These are phyloP conservation scores for Voacanga thouarsii DNA, from an alignment of 257 asterid genomes.

Conservation along the genomic window DNA sequence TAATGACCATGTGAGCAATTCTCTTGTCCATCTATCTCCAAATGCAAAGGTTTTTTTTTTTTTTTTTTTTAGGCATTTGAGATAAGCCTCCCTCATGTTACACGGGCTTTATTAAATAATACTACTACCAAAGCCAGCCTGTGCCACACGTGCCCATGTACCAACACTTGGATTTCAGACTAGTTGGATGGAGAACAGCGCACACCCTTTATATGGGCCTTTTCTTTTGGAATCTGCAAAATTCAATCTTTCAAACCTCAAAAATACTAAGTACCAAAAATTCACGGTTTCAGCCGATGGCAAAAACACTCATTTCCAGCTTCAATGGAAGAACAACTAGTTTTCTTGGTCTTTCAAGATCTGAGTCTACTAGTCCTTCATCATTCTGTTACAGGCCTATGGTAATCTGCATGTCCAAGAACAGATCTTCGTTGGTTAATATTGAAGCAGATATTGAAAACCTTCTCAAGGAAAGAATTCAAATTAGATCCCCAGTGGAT, in stretches of 20 bases:
- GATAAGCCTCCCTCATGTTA: no score
- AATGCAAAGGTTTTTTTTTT: no score
- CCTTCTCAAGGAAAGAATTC: slow-evolving; percentile 48
- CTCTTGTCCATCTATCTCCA: no score
- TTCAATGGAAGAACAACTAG: slow-evolving; percentile 14
- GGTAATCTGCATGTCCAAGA: slow-evolving; percentile 17
- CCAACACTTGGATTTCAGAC: background rate
- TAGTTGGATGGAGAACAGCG: no score
- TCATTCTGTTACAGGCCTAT: slow-evolving; percentile 5
- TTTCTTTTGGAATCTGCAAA: background rate
- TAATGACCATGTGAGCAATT: no score
- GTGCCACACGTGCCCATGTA: slow-evolving; percentile 3
- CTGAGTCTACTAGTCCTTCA: slow-evolving; percentile 10
- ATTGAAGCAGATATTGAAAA: slow-evolving; percentile 51
- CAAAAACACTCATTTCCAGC: slow-evolving; percentile 17
- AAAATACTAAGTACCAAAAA: background rate
- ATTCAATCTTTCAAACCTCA: background rate
- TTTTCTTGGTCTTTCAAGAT: slow-evolving; percentile 6
- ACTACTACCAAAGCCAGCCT: no score
- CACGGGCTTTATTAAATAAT: no score
- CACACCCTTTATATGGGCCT: background rate
- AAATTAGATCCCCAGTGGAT: slow-evolving; percentile 44
- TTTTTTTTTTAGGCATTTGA: no score
- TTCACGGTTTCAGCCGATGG: slow-evolving; percentile 10
- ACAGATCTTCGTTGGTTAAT: slow-evolving; percentile 41